Base-by-base conservation (phyloP, 2,329 filamentous ascomycete species). In the Cadophora sp. region DNA sequence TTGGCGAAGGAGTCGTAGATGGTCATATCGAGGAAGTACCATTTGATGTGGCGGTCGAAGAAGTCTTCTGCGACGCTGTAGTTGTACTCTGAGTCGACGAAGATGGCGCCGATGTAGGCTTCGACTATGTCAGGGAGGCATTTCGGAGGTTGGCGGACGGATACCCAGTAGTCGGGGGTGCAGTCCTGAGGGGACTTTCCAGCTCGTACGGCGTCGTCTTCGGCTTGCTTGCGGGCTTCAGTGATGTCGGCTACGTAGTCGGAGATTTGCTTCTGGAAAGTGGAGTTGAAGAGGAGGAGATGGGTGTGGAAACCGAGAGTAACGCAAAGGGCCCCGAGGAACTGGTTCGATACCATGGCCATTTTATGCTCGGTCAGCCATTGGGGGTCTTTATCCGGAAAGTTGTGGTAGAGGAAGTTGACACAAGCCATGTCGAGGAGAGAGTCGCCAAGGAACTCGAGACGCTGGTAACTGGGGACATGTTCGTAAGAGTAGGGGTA, bases 351-450 rank as follows among this genome's bases (percentile, higher is more conserved):
- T 0, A 96, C 94, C 92, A 99, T 97, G n/a, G 94, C 93, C 90
- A 97, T 97, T 81, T 98, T 98, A 84, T 98, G 95, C 80, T 98
- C 96, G 0, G 96, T 98, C 68, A 99, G 84, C 95, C 95, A 98
- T 78, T 98, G 94, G 0, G 96, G 95, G 75, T 97, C 94, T 67
- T 91, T 92, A 62, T 87, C 83, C 0, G 94, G 93, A 73, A 92
- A 93, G 3, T 83, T 85, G 73, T 89, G 85, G 80, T 93, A 98
- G 4, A 99, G 84, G 74, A 92, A 89, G 73, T 94, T 91, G 65
- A 98, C 90, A 74, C 91, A 93, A 12, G 85, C 91, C 88, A 95
- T 92, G 77, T 97, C 94, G 1, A 97, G 88, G 1, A 98, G 84
- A 0, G 95, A 89, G 77, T 98, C 96, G 0, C 95, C 95, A 0